Percentiles rank a stretch among this genome's conserved stretches.
phyloP scores from a whole-genome alignment of 2,329 filamentous ascomycete species.

The Fusarium sp. region DNA sequence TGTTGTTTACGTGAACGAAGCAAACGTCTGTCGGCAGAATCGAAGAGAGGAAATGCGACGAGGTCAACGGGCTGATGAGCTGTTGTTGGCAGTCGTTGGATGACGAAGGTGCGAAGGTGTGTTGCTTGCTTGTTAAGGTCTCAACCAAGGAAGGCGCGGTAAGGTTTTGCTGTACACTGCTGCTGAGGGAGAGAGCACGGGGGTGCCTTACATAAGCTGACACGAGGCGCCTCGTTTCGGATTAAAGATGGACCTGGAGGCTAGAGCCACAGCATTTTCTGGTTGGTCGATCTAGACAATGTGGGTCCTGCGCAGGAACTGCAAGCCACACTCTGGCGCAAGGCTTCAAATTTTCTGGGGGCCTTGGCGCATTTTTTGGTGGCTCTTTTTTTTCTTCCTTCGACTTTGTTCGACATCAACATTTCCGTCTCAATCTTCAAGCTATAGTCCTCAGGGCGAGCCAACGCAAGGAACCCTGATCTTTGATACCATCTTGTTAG shows the following conservation, averaged over 20 bases:
- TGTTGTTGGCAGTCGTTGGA: conserved; percentile 39
- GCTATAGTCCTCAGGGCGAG: conserved; percentile 62
- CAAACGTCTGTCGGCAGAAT: conserved; percentile 31
- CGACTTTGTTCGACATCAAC: conserved; percentile 32
- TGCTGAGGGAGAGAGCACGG: conserved; percentile 39
- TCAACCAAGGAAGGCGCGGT: conserved; percentile 54
- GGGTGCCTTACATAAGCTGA: conserved; percentile 50
- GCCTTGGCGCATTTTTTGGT: conserved; percentile 26
- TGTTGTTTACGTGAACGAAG: conserved; percentile 28
- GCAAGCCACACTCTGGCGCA: conserved; percentile 32
- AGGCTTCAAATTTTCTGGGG: conserved; percentile 43
- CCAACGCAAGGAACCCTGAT: conserved; percentile 72
- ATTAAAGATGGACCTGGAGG: conserved; percentile 31
- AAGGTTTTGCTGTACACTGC: conserved; percentile 56
- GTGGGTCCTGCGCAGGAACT: conserved; percentile 10
- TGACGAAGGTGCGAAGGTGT: conserved; percentile 43
- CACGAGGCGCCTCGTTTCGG: conserved; percentile 31
- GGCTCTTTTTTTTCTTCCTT: conserved; percentile 30
- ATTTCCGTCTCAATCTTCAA: conserved; percentile 23
- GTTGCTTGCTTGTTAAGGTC: conserved; percentile 51
- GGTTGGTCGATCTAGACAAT: not conserved
- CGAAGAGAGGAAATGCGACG: conserved; percentile 27
- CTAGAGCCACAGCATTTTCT: not conserved
- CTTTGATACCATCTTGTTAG: conserved; percentile 31
- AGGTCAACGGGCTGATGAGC: conserved; percentile 26